Evolutionary conservation across 805 yeast genomes (phyloP).

Genomic region (Kockiozyma suomiensis): DNA sequence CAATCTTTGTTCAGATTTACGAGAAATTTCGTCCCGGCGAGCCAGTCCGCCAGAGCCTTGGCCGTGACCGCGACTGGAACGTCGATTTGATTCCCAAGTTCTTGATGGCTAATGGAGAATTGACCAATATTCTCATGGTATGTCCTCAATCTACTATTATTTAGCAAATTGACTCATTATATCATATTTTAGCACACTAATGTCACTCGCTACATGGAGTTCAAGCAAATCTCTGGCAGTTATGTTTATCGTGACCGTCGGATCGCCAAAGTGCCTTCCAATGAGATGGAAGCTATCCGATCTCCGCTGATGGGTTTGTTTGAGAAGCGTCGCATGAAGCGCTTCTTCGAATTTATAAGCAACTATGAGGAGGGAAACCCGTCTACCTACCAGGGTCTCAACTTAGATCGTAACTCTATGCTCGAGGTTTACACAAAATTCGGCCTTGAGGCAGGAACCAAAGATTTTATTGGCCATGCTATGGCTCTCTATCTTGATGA

Average conservation of each 20-base stretch:
- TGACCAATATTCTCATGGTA: slow-evolving; percentile 82
- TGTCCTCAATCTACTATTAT: neutral
- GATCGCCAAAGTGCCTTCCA: slow-evolving; percentile 93
- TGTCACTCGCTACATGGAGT: slow-evolving; percentile 93
- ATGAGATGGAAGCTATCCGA: slow-evolving; percentile 84
- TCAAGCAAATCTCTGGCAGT: slow-evolving; percentile 94
- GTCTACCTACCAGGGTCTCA: slow-evolving; percentile 76
- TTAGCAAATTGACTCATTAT: neutral
- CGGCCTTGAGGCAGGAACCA: slow-evolving; percentile 89
- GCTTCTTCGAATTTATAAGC: slow-evolving; percentile 84
- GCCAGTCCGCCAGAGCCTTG: slow-evolving; percentile 65
- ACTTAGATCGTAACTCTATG: slow-evolving; percentile 87
- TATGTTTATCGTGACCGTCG: slow-evolving; percentile 88
- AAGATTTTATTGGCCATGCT: slow-evolving; percentile 96
- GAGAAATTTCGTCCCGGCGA: slow-evolving; percentile 81
- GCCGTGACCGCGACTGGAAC: slow-evolving; percentile 97
- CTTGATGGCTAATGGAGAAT: slow-evolving; percentile 95
- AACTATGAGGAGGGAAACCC: slow-evolving; percentile 75
- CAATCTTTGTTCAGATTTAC: slow-evolving; percentile 54
- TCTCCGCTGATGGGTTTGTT: slow-evolving; percentile 94
- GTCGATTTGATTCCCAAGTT: slow-evolving; percentile 96
- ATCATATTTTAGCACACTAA: slow-evolving; percentile 71
- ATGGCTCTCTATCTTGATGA: slow-evolving; percentile 98
- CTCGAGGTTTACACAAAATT: slow-evolving; percentile 85
- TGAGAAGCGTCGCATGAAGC: slow-evolving; percentile 93